phyloP scores from a whole-genome alignment of 2,329 filamentous ascomycete species.

The Phialophora macrospora region DNA sequence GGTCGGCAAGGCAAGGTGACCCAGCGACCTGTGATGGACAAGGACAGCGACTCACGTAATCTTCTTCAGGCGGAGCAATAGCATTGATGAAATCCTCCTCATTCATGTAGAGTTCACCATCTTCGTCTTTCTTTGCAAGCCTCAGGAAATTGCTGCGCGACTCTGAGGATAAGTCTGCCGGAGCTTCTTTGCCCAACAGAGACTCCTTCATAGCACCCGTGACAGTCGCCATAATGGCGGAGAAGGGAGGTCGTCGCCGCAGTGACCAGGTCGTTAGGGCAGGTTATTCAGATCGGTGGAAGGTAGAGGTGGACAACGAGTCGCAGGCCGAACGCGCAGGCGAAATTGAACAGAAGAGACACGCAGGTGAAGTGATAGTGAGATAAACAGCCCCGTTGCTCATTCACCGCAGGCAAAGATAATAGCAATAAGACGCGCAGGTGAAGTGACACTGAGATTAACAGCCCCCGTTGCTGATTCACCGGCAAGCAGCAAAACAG shows the following conservation, averaged over 20 bases:
- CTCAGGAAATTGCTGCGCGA: slow-evolving; percentile 76
- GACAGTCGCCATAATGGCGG: slow-evolving; percentile 53
- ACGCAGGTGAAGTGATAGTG: neutral
- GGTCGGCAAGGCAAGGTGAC: neutral
- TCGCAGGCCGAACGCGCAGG: neutral
- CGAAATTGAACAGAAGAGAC: slow-evolving; percentile 10
- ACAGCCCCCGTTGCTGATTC: neutral
- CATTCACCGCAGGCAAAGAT: too few relatives aligned
- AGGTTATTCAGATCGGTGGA: neutral
- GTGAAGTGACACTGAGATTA: too few relatives aligned
- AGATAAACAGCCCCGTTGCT: neutral
- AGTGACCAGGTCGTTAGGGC: neutral
- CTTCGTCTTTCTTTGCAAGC: slow-evolving; percentile 75
- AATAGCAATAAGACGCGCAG: too few relatives aligned
- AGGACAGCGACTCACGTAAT: slow-evolving; percentile 72
- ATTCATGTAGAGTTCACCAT: slow-evolving; percentile 79
- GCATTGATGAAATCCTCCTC: slow-evolving; percentile 89
- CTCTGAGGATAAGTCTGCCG: slow-evolving; percentile 71
- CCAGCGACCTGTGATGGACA: slow-evolving; percentile 7
- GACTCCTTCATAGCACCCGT: slow-evolving; percentile 79
- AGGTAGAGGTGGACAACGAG: neutral
- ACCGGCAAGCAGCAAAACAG: slow-evolving; percentile 3
- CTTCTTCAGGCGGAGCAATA: slow-evolving; percentile 81
- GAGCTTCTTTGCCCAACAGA: slow-evolving; percentile 67
- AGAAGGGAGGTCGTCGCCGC: neutral